phyloP scores from a whole-genome alignment of 495 filamentous ascomycete genomes.

The Aspergillus campestris region DNA sequence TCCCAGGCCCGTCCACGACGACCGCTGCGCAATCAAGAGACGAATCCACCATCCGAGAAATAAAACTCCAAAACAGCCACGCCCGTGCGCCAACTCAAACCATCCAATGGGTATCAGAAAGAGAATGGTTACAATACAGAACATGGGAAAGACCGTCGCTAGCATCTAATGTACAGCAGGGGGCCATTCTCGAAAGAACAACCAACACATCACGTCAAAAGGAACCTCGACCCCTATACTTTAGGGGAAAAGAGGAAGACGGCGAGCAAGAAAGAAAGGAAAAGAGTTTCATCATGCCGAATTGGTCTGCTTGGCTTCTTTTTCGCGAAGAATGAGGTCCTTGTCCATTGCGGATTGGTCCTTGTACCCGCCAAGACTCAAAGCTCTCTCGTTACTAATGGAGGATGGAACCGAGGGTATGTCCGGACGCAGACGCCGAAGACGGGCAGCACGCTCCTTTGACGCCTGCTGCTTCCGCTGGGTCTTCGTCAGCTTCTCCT shows the following conservation, averaged over 20 bases:
- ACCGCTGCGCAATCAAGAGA: too few relatives aligned
- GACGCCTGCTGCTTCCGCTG: conserved; percentile 17
- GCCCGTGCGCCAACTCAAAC: neutral
- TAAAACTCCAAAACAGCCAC: too few relatives aligned
- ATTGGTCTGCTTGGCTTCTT: conserved; percentile 5
- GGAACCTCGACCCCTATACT: too few relatives aligned
- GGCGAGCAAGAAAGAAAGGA: too few relatives aligned
- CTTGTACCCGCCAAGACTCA: conserved; percentile 23
- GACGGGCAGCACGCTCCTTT: conserved; percentile 20
- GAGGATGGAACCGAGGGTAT: conserved; percentile 12
- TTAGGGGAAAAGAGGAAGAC: too few relatives aligned
- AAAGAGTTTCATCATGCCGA: neutral
- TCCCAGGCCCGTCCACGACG: too few relatives aligned
- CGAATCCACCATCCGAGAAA: too few relatives aligned
- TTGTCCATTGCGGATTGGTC: conserved; percentile 22
- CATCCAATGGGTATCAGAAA: neutral
- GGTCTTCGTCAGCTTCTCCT: conserved; percentile 17
- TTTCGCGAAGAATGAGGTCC: conserved; percentile 20
- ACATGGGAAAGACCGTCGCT: neutral
- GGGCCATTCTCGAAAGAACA: too few relatives aligned
- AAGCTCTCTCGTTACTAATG: conserved; percentile 20
- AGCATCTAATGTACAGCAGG: too few relatives aligned
- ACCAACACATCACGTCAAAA: too few relatives aligned
- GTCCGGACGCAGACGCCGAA: conserved; percentile 23
- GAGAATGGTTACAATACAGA: conserved; percentile 3